Conservation (phyloP, 345 rosid species). For the Carallia pectinifolia region DNA sequence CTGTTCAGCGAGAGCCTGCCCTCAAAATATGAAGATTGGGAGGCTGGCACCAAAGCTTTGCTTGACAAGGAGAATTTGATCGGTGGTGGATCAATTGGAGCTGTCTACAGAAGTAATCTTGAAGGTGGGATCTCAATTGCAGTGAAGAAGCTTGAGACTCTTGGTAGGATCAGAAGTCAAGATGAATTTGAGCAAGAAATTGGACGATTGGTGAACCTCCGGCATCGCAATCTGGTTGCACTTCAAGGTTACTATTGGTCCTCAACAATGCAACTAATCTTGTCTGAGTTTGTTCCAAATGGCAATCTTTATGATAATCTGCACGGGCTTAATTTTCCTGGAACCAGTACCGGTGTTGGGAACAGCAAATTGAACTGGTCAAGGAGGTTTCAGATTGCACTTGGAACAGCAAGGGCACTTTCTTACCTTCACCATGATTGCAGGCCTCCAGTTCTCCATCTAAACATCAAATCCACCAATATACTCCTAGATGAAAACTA, state of each 20-base stretch:
- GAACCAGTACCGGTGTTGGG: slow-evolving; percentile 65
- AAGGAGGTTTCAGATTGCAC: slow-evolving; percentile 81
- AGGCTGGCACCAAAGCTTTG: slow-evolving; percentile 83
- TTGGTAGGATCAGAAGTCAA: slow-evolving; percentile 83
- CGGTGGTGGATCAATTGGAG: slow-evolving; percentile 85
- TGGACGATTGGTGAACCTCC: slow-evolving; percentile 68
- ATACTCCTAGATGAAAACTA: slow-evolving; percentile 76
- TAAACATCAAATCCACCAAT: slow-evolving; percentile 84
- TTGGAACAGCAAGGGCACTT: slow-evolving; percentile 83
- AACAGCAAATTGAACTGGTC: slow-evolving; percentile 70
- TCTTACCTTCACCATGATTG: slow-evolving; percentile 94
- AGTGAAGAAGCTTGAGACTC: slow-evolving; percentile 84
- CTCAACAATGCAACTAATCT: slow-evolving; percentile 69
- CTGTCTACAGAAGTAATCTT: slow-evolving; percentile 73
- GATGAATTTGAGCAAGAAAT: slow-evolving; percentile 93
- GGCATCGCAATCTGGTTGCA: slow-evolving; percentile 69
- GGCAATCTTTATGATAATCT: slow-evolving; percentile 84
- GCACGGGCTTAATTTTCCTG: slow-evolving; percentile 49
- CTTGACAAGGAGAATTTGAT: slow-evolving; percentile 84
- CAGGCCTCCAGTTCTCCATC: slow-evolving; percentile 83
- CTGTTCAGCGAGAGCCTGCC: slow-evolving; percentile 93
- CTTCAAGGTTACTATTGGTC: slow-evolving; percentile 96
- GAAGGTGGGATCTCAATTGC: slow-evolving; percentile 92
- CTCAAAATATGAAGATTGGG: slow-evolving; percentile 95
- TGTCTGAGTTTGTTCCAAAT: slow-evolving; percentile 66